Conservation (phyloP, 2,329 filamentous ascomycete genomes). For the Aspergillus sp. region DNA sequence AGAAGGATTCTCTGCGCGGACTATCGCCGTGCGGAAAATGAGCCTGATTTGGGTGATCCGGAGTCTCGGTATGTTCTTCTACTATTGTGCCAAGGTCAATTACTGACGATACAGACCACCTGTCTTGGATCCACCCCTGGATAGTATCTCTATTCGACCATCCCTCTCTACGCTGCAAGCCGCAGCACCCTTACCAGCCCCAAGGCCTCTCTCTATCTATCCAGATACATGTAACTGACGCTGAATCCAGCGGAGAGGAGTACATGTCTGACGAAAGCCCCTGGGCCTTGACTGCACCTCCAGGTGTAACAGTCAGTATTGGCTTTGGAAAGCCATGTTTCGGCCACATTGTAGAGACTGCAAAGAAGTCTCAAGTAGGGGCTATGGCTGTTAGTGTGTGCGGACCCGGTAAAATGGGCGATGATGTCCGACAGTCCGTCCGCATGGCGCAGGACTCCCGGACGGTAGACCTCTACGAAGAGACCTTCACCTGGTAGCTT, state of each 20-base stretch:
- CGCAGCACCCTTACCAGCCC: conserved; percentile 31
- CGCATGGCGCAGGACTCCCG: conserved; percentile 33
- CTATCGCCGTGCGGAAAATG: conserved; percentile 34
- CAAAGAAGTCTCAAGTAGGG: conserved; percentile 36
- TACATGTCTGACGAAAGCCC: conserved; percentile 29
- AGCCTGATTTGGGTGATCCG: conserved; percentile 39
- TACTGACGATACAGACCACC: conserved; percentile 30
- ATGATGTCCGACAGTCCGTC: conserved; percentile 42
- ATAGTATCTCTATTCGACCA: conserved; percentile 38
- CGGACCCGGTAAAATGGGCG: conserved; percentile 42
- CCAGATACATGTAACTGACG: conserved; percentile 34
- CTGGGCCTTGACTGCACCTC: conserved; percentile 32
- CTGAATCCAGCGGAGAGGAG: conserved; percentile 31
- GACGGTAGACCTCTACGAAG: conserved; percentile 42
- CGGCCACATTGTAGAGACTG: conserved; percentile 27
- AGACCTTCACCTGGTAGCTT: conserved; percentile 42
- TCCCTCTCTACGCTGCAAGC: conserved; percentile 30
- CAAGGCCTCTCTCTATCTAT: conserved; percentile 33
- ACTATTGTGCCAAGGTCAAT: background rate
- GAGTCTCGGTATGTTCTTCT: conserved; percentile 32
- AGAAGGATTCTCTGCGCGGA: conserved; percentile 28
- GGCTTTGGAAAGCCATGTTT: conserved; percentile 35
- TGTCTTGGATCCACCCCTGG: conserved; percentile 42
- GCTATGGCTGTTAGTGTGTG: conserved; percentile 45
- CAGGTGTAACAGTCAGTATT: conserved; percentile 32